Base-by-base conservation (phyloP, 768 basidiomycete genomes). In the Lepiota subincarnata region DNA sequence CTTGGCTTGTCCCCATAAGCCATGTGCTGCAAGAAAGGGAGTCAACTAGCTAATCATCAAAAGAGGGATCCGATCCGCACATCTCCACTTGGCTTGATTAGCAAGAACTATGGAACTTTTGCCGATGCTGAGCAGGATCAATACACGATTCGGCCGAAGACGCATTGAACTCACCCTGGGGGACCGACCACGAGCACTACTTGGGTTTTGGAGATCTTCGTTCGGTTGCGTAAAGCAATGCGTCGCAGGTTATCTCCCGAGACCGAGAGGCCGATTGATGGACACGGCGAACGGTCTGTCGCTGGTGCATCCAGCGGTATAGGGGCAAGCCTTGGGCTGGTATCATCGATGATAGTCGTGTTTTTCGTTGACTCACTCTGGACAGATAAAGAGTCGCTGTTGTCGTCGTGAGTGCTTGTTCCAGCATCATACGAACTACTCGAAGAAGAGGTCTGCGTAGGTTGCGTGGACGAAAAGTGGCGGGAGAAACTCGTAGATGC, bases 1-100 rank as follows among this genome's bases (percentile, higher is more conserved):
- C 66, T 87, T 87, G 6, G 86, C 85, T 57, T 87, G 85, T 12
- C 86, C 86, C 86, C 86, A 89, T 4, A 87, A 73, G 3, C 86
- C 86, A 58, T 86, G 84, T 18, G 78, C 80, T 82, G 45, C n/a
- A n/a, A 4, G 24, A 40, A 28, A 56, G 22, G 6, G 11, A 46
- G 58, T 16, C 43, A 37, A 35, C 19, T 45, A 6, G 28, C 12
- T 26, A 8, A 13, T 10, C 42, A 1, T 44, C 8, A 42, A 6
- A 43, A 4, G 39, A 13, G 41, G 39, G 28, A 51, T 7, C 57
- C 74, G 28, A 51, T 7, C 57, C 74, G 63, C 60, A 82, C 84
- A 75, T 68, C 86, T 67, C 86, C 86, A 88, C 63, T 81, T 82
- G 4, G 85, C 83, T 64, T 88, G 86, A 57, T 87, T 80, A 4